Percentiles rank a stretch among this genome's conserved stretches.
Evolutionary conservation across 345 rosid species (phyloP).

Genomic region (Gossypium anomalum): DNA sequence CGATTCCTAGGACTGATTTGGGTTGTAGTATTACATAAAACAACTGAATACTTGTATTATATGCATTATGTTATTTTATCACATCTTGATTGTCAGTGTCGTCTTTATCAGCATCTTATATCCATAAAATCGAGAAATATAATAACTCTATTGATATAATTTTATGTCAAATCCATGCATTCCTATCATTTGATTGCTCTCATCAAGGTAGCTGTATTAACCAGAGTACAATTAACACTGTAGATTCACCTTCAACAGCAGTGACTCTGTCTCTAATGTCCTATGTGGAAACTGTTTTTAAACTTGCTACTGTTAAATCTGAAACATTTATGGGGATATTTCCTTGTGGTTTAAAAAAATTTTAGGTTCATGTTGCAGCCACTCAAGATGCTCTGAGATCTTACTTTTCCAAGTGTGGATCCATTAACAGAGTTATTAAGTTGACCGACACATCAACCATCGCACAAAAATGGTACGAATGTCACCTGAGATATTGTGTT

Average conservation of each 20-base stretch:
- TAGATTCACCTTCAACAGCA: neutral
- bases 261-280: neutral
- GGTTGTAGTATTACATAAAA: no score
- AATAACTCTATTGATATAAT: neutral
- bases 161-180: neutral
- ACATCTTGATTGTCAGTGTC: neutral
- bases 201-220: neutral
- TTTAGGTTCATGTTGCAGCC: constrained; percentile 10
- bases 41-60: no score
- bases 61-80: neutral
- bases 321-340: neutral
- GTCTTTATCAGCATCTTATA: neutral
- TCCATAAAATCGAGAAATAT: neutral
- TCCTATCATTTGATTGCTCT: neutral
- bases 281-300: neutral
- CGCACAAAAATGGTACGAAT: neutral
- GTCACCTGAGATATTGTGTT: neutral
- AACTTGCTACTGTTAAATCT: constrained; percentile 3
- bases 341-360: neutral
- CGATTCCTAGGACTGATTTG: no score
- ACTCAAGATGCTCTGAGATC: neutral
- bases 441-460: neutral
- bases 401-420: neutral
- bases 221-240: neutral
- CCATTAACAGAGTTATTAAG: neutral